Evolutionary conservation across 495 filamentous ascomycete species (phyloP), one percentile per base, ranked within the genome.

Genomic region (Trichoderma orchidacearum): DNA sequence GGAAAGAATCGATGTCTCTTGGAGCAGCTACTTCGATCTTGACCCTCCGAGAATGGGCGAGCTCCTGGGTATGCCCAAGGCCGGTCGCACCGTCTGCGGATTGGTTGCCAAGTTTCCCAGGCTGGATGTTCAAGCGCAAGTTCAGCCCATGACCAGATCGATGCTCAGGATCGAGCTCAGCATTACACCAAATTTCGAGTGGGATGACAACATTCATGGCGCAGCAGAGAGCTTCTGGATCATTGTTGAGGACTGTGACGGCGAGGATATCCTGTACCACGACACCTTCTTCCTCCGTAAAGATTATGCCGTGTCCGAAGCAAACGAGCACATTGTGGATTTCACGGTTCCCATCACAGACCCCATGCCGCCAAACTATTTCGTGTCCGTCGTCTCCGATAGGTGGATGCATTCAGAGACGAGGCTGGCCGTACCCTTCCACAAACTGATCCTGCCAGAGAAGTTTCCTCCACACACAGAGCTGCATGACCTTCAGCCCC

Each of bases 341-440:
- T 95, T 99, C 64, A 96, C 94, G 0, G 92, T 96, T 5, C 85
- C 93, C 1, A 93, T 99, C 61, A 87, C 89, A 2, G 93, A 99
- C 63, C 93, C 93, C 1, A 96, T 96, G 88, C 94, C 93, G 5
- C 93, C 93, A 0, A 94, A 97, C 64, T 97, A 97, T 71, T 99
- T 99, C 72, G 89, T 99, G 64, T 89, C 89, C 1, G 77, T 96
- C 55, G 75, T 95, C 15, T 96, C 91, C 3, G 93, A 99, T 62
- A 79, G 94, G 56, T 99, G 93, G 93, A 93, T 97, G 88, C 89
- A 95, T 63, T 89, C 92, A 12, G 91, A 97, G 71, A 94, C 90
- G 6, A 94, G 91, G 64, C 73, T 99, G 41, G 84, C 91, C 0
- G 85, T 99, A 0, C 91, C 91, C 0, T 97, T 99, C 74, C 86